These are phyloP conservation scores for Adansonia madagascariensis DNA, from an alignment of 441 rosid genomes.

Conservation along the genomic window DNA sequence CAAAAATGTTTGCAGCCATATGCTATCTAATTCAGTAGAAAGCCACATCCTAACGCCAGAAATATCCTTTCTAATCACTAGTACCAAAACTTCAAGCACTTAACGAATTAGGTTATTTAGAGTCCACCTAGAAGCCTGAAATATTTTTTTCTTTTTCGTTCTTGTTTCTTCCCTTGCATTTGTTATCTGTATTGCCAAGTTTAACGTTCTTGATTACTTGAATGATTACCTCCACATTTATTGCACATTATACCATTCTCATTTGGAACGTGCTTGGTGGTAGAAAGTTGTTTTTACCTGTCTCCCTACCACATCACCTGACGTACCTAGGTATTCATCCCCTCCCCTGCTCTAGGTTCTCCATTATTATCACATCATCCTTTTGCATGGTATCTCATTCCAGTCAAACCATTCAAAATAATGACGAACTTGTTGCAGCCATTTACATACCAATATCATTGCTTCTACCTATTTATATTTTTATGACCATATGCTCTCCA, in stretches of 20 bases:
- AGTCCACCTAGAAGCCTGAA: neutral
- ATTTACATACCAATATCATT: too few relatives aligned
- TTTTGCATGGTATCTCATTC: neutral
- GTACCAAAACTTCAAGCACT: neutral
- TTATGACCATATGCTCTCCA: too few relatives aligned
- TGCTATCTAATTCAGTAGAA: neutral
- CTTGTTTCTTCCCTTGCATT: neutral
- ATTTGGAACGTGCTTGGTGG: neutral
- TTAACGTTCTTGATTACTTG: conserved; percentile 10
- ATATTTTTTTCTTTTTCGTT: neutral
- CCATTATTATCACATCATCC: neutral
- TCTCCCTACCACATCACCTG: conserved; percentile 1
- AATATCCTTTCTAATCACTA: conserved; percentile 7
- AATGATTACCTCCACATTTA: neutral
- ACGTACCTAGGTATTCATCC: neutral
- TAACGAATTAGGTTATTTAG: neutral
- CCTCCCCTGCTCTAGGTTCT: neutral
- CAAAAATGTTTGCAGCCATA: neutral
- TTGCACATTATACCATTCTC: neutral
- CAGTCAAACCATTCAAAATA: conserved; percentile 3
- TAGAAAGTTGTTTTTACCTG: neutral
- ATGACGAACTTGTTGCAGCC: too few relatives aligned
- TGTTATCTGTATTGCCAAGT: neutral
- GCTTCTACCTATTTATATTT: too few relatives aligned
- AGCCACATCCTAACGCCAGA: neutral